Evolutionary conservation across 768 basidiomycete genomes (phyloP), one percentile per base, ranked within the genome.

Genomic region (Tulasnella sp.): DNA sequence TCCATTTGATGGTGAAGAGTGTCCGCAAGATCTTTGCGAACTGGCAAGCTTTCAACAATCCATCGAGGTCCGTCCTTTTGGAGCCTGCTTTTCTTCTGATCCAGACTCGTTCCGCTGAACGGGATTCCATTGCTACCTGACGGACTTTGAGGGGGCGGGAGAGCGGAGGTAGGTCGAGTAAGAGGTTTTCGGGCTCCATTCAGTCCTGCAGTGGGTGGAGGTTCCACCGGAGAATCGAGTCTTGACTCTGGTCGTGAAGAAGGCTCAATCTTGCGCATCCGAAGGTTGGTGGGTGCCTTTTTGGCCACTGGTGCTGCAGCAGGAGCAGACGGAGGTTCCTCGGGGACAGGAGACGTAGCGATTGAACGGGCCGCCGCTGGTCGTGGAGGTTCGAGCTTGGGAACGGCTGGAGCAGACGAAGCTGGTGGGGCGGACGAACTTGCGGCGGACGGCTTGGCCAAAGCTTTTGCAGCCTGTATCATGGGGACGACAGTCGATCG

Each of bases 1-100:
- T 97, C 96, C 96, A 99, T 98, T 85, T 99, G 98, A 81, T 88
- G 90, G 82, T 95, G 93, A 73, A 99, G 87, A 18, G 92, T 86
- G 58, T 98, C 97, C 48, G 92, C 90, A 19, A 98, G 88, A 83
- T 99, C 97, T 83, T 94, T 93, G 78, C 95, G 88, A 34, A 92
- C 93, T 10, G 94, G 87, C 5, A 95, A 93, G 62, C 90, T 88
- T 82, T 98, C 96, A 82, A 96, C 94, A 77, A 95, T 87, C 96
- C 96, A 98, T 82, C 88, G 89, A 62, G 89, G 88, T 18, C 88
- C 88, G 83, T 98, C 97, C 85, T 94, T 96, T 36, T 89, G 87
- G 48, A 94, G 86, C 58, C 93, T 87, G 36, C 86, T 83, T 80
- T 90, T 91, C 84, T 92, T 96, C 5, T 90, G 87, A 42, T 93